These are phyloP conservation scores for Pyricularia grisea DNA, from an alignment of 2,329 filamentous ascomycete species.

Conservation along the genomic window DNA sequence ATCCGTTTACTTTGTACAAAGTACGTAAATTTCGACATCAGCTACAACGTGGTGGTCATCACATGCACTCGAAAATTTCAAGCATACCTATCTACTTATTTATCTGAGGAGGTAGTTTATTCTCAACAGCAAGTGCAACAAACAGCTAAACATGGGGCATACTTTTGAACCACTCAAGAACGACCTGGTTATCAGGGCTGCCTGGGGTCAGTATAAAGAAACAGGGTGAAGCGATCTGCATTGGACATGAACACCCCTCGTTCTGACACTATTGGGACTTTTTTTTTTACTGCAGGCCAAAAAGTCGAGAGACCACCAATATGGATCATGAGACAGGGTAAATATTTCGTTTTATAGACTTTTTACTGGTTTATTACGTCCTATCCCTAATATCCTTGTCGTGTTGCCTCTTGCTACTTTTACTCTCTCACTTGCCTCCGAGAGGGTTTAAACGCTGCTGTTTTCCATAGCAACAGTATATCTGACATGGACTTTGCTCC, in stretches of 20 bases:
- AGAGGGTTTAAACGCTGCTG: neutral
- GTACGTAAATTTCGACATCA: too few relatives aligned
- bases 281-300: constrained; percentile 51
- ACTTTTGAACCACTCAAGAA: constrained; percentile 83
- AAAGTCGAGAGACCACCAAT: constrained; percentile 87
- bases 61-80: neutral
- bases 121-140: neutral
- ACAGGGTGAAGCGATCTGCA: constrained; percentile 10
- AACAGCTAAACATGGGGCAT: constrained; percentile 42
- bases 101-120: neutral
- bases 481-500: neutral
- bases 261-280: neutral
- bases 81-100: neutral
- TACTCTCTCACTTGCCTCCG: neutral
- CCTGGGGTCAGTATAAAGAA: constrained; percentile 57
- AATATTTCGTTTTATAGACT: constrained; percentile 14
- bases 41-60: too few relatives aligned
- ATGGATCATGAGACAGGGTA: constrained; percentile 99
- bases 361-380: neutral
- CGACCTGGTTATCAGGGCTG: constrained; percentile 82
- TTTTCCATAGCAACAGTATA: neutral
- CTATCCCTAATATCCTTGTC: neutral
- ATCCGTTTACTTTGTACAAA: neutral
- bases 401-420: neutral
- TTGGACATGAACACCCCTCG: neutral